These are phyloP conservation scores for Dactylellina cionopaga DNA, from an alignment of 2,329 filamentous ascomycete genomes.

Conservation along the genomic window DNA sequence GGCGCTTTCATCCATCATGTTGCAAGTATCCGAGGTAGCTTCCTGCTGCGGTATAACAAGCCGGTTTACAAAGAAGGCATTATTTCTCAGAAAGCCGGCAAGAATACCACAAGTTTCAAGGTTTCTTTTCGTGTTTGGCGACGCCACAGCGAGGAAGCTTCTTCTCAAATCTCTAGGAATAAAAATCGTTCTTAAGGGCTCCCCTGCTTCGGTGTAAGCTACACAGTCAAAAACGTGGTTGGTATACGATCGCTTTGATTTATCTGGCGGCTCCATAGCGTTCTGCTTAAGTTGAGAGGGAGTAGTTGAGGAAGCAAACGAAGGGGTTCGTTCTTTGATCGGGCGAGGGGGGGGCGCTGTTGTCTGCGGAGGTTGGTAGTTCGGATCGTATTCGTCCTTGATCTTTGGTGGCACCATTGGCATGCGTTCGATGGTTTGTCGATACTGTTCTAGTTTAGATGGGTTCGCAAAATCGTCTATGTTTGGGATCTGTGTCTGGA, in stretches of 20 bases:
- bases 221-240: constrained; percentile 78
- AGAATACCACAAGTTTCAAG: constrained; percentile 96
- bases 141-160: constrained; percentile 78
- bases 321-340: constrained; percentile 56
- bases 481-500: constrained; percentile 40
- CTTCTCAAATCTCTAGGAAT: constrained; percentile 79
- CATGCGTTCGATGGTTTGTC: constrained; percentile 34
- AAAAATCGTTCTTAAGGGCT: constrained; percentile 86
- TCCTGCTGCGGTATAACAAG: constrained; percentile 91
- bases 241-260: constrained; percentile 59
- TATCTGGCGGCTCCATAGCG: constrained; percentile 25
- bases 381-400: constrained; percentile 46
- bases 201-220: constrained; percentile 88
- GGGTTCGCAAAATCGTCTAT: constrained; percentile 49
- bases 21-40: constrained; percentile 90
- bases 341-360: constrained; percentile 27
- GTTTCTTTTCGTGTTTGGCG: constrained; percentile 79
- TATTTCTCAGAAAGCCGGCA: constrained; percentile 88
- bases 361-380: constrained; percentile 13
- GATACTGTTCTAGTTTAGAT: constrained; percentile 45
- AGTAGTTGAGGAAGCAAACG: neutral
- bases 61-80: constrained; percentile 88
- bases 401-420: constrained; percentile 48
- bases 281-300: constrained; percentile 1
- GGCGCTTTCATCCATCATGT: constrained; percentile 85